Conservation (phyloP, 2,329 filamentous ascomycete species). For the Verticillium dahliae region DNA sequence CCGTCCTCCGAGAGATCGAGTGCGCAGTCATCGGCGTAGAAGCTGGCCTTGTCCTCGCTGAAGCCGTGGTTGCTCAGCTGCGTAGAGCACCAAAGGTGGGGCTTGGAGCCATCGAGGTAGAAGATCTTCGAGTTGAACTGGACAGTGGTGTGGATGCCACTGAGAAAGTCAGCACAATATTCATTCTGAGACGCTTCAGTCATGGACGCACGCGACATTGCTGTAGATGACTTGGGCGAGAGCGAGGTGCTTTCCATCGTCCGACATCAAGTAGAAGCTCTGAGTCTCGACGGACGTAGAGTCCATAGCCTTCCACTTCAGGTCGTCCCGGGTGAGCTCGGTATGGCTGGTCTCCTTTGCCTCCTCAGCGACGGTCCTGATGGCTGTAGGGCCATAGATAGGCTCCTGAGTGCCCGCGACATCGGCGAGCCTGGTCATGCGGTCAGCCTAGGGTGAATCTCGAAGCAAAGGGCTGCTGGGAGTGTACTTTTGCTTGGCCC, state of each 20-base stretch:
- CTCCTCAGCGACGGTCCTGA: constrained; percentile 80
- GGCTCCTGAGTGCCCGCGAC: constrained; percentile 95
- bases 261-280: constrained; percentile 82
- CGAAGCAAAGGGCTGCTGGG: constrained; percentile 9
- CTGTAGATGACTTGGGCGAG: constrained; percentile 94
- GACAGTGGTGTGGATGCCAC: constrained; percentile 80
- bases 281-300: constrained; percentile 91
- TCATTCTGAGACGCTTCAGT: neutral
- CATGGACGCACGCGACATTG: constrained; percentile 75
- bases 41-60: constrained; percentile 73
- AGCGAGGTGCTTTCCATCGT: constrained; percentile 63
- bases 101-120: constrained; percentile 64
- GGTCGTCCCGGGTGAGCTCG: constrained; percentile 67
- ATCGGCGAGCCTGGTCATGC: constrained; percentile 51
- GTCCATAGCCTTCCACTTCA: constrained; percentile 77
- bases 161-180: constrained; percentile 26
- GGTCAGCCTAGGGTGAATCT: constrained; percentile 14
- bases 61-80: constrained; percentile 75
- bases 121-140: constrained; percentile 96
- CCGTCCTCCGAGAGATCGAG: constrained; percentile 83
- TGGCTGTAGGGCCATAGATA: constrained; percentile 84
- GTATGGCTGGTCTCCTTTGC: constrained; percentile 72
- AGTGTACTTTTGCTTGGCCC: constrained; percentile 83
- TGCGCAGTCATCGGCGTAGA: constrained; percentile 81
- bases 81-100: constrained; percentile 78